Evolutionary conservation across 164 flowering plant species (phyloP).

Genomic region (Piper longum): DNA sequence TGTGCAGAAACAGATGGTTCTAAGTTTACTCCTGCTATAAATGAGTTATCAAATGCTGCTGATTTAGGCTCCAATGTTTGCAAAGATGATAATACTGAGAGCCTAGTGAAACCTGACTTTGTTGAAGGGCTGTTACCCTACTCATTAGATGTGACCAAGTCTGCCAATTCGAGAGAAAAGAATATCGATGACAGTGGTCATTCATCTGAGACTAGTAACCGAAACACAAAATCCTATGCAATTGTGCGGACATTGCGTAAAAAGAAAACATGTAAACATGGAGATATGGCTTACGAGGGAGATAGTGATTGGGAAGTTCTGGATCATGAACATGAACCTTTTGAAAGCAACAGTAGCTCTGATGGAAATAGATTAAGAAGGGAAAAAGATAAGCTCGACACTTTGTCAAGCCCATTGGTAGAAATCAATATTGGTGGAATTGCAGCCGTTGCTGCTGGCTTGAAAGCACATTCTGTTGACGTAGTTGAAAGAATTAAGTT

Average conservation of each 20-base stretch:
- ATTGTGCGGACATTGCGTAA: constrained; percentile 41
- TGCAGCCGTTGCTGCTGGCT: constrained; percentile 76
- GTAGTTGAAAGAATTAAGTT: constrained; percentile 82
- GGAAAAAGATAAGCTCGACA: constrained; percentile 28
- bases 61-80: constrained; percentile 2
- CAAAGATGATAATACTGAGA: constrained; percentile 10
- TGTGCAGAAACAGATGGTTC: background rate
- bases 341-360: constrained; percentile 11
- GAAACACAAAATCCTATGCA: constrained; percentile 23
- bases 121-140: constrained; percentile 1
- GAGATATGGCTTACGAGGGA: constrained; percentile 97
- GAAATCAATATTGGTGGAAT: constrained; percentile 52
- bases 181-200: constrained; percentile 29
- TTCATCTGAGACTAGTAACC: constrained; percentile 21
- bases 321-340: constrained; percentile 34
- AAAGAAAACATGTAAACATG: constrained; percentile 54
- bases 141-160: constrained; percentile 3
- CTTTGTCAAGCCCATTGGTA: constrained; percentile 15
- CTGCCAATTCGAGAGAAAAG: constrained; percentile 13
- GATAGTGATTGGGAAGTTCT: constrained; percentile 79
- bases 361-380: constrained; percentile 20
- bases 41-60: constrained; percentile 6
- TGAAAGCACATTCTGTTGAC: constrained; percentile 67
- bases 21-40: constrained; percentile 5
- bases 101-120: constrained; percentile 1